Evolutionary conservation across 192 early-diverging fungal genomes (phyloP), one percentile per base, ranked within the genome.

Genomic region (Cetraspora pellucida): DNA sequence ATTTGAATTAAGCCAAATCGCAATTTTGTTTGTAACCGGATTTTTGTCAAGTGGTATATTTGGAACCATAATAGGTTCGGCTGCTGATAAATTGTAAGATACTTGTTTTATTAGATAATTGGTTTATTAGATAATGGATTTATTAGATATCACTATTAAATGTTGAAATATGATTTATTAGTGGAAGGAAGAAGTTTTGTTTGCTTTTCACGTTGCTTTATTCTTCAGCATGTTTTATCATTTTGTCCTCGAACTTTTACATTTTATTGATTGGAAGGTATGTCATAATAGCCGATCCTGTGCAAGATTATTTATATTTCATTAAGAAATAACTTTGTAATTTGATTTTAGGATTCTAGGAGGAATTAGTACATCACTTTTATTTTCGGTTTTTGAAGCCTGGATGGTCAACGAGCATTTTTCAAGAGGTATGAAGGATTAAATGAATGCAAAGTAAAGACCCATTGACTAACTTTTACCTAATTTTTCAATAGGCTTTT

Each of bases 11-110:
- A 77, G 79, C 27, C 77, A 87, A 3, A 93, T 93, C 74, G 91
- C 89, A 10, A 77, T 89, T 31, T 77, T 94, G 47, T 93, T 91
- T 77, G 85, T 94, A 25, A 87, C 86, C 13, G 93, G 93, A 21
- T 94, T 94, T 76, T 75, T 91, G 37, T 87, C 87, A 11, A 84
- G 89, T 47, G 92, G 91, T 10, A 77, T 93, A 55, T 87, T 90
- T 85, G 92, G 92, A 43, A 93, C 90, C 2, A 70, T 90, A 9
- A 77, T 92, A 50, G 93, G 92, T 75, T 88, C 89, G 59, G 73
- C 91, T 16, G 91, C 90, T 14, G 93, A 94, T 72, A 87, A 82
- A 69, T 81, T 83, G 92, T 92, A 85, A 50, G 85, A 19, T 59
- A 27, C 37, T 14, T 2, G 19, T 14, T 37, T 37, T 65, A 0